These are phyloP conservation scores for Linnemannia schmuckeri DNA, from an alignment of 192 early-diverging fungal genomes.

Conservation along the genomic window DNA sequence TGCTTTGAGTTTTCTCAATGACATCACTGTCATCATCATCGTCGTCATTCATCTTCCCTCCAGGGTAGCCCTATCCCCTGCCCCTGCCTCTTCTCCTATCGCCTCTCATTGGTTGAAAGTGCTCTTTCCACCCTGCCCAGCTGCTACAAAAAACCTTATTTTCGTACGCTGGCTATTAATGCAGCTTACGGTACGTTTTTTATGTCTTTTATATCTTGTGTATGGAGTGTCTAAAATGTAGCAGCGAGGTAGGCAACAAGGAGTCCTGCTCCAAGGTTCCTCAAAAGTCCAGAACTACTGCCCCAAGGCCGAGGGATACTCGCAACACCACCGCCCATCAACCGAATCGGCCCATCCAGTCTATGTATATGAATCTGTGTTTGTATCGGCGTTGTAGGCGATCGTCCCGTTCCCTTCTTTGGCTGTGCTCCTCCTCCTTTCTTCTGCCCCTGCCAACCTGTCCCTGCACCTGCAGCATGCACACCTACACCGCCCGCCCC, in stretches of 20 bases:
- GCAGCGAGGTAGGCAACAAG: neutral
- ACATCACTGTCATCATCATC: neutral
- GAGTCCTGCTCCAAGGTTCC: neutral
- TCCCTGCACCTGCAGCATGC: too few species aligned
- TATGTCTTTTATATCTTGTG: neutral
- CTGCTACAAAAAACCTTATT: too few species aligned
- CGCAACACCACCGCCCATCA: constrained; percentile 29
- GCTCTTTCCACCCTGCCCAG: too few species aligned
- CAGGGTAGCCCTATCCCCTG: neutral
- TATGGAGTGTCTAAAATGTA: neutral
- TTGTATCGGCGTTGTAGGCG: neutral
- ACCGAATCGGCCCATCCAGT: constrained; percentile 22
- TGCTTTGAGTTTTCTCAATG: neutral
- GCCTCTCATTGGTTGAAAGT: neutral
- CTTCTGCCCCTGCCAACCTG: too few species aligned
- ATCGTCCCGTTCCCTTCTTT: neutral
- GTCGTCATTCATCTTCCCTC: neutral
- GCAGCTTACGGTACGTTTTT: neutral
- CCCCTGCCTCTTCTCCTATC: neutral
- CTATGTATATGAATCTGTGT: constrained; percentile 14
- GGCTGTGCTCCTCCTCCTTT: constrained; percentile 5
- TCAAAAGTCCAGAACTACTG: neutral
- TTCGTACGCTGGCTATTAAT: too few species aligned
- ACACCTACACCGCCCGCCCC: neutral
- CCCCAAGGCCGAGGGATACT: neutral